Evolutionary conservation across 192 early-diverging fungal species (phyloP).

Genomic region (Allomyces macrogynus): DNA sequence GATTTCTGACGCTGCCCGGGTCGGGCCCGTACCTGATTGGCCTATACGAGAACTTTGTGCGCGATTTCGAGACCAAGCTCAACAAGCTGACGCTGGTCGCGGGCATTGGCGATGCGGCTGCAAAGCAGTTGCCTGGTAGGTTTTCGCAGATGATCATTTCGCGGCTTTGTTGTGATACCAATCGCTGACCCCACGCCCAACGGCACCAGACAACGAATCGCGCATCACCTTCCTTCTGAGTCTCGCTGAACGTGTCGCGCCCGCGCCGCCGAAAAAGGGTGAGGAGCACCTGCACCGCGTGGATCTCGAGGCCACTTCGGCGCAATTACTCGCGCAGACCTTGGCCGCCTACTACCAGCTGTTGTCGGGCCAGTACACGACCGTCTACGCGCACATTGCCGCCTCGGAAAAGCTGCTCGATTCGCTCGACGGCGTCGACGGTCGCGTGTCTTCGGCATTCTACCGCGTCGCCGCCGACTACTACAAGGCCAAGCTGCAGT

Average conservation of each 20-base stretch:
- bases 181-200: background rate
- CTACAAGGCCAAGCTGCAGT: constrained; percentile 86
- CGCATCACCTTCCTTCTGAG: constrained; percentile 54
- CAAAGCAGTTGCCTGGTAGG: constrained; percentile 49
- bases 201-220: constrained; percentile 31
- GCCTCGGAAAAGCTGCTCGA: constrained; percentile 69
- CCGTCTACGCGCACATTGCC: constrained; percentile 67
- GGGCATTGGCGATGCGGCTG: constrained; percentile 53
- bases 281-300: constrained; percentile 1
- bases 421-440: constrained; percentile 49
- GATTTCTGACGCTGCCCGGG: constrained; percentile 55
- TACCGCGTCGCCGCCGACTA: constrained; percentile 91
- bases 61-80: constrained; percentile 86
- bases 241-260: constrained; percentile 50
- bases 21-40: constrained; percentile 57
- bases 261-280: constrained; percentile 6
- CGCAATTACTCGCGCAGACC: constrained; percentile 64
- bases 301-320: constrained; percentile 44
- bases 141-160: background rate
- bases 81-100: constrained; percentile 74
- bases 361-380: constrained; percentile 51
- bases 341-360: constrained; percentile 73
- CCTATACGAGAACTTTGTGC: constrained; percentile 76
- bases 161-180: background rate
- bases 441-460: constrained; percentile 77